These are phyloP conservation scores for Rhizodiscina lignyota DNA, from an alignment of 495 filamentous ascomycete species.

Conservation along the genomic window DNA sequence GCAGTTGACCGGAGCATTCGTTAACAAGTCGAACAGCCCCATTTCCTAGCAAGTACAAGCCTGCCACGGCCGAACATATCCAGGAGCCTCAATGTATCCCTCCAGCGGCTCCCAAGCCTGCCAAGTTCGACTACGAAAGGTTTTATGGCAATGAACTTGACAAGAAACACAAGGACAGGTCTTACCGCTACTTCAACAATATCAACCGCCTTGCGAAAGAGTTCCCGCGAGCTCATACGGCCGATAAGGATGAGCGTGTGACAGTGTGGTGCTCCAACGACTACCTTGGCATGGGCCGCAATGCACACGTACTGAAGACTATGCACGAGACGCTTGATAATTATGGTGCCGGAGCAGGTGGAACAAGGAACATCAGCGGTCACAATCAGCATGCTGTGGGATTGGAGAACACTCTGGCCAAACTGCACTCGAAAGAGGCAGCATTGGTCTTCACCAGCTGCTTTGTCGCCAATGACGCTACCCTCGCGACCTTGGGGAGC, in stretches of 20 bases:
- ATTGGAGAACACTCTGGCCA: constrained; percentile 70
- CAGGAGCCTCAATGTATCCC: no score
- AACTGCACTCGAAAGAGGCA: constrained; percentile 78
- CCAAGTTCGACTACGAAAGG: constrained; percentile 72
- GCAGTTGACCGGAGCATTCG: not conserved
- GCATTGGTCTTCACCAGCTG: constrained; percentile 92
- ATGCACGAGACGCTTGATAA: constrained; percentile 94
- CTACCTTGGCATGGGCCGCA: constrained; percentile 94
- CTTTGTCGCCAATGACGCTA: constrained; percentile 97
- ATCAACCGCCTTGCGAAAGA: constrained; percentile 96
- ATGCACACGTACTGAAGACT: constrained; percentile 64
- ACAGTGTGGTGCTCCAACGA: constrained; percentile 99
- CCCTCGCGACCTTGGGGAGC: constrained; percentile 84
- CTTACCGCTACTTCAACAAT: constrained; percentile 99
- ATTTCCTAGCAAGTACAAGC: no score
- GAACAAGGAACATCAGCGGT: constrained; percentile 93
- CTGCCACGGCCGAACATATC: no score
- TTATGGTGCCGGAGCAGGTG: constrained; percentile 90
- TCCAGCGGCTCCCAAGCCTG: constrained; percentile 24
- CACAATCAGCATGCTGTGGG: constrained; percentile 89
- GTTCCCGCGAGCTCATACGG: constrained; percentile 87
- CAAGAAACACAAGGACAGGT: constrained; percentile 99
- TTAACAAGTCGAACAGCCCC: constrained; percentile 4
- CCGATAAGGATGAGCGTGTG: constrained; percentile 68
- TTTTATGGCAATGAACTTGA: constrained; percentile 83